A percentile compares a stretch with the other conserved stretches of the same genome.
These are phyloP conservation scores for Colletotrichum sp. DNA, from an alignment of 2,329 filamentous ascomycete species.

Conservation along the genomic window DNA sequence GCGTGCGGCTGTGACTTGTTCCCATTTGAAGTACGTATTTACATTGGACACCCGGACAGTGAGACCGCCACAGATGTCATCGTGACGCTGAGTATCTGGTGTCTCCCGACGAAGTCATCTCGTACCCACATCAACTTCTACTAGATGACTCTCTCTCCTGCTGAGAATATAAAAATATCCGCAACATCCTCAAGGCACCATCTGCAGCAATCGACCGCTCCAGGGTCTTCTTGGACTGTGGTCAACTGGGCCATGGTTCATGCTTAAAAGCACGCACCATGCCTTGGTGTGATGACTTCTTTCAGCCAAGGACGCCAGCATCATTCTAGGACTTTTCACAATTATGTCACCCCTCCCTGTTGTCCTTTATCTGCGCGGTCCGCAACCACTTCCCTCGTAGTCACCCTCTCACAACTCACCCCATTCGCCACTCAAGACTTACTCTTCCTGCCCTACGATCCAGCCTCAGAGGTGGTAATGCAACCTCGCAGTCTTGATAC, in stretches of 20 bases:
- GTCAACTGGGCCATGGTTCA: neutral
- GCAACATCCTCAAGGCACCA: neutral
- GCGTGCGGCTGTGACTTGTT: neutral
- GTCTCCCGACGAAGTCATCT: neutral
- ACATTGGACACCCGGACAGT: neutral
- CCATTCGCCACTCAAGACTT: neutral
- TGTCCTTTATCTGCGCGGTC: neutral
- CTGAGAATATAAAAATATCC: neutral
- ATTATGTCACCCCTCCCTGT: neutral
- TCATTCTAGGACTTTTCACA: neutral
- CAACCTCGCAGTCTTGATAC: neutral
- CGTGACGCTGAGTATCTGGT: neutral
- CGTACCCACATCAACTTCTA: neutral
- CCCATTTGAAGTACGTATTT: neutral
- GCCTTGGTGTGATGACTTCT: neutral
- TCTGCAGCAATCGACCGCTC: neutral
- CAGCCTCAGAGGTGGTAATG: neutral
- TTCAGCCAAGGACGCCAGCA: neutral
- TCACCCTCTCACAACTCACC: neutral
- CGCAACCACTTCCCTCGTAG: neutral
- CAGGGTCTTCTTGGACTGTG: neutral
- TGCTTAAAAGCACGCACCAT: neutral
- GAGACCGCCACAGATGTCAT: neutral
- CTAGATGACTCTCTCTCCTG: neutral
- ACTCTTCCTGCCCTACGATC: neutral